Conservation (phyloP, 2,329 filamentous ascomycete genomes). For the Stachybotrys elegans region DNA sequence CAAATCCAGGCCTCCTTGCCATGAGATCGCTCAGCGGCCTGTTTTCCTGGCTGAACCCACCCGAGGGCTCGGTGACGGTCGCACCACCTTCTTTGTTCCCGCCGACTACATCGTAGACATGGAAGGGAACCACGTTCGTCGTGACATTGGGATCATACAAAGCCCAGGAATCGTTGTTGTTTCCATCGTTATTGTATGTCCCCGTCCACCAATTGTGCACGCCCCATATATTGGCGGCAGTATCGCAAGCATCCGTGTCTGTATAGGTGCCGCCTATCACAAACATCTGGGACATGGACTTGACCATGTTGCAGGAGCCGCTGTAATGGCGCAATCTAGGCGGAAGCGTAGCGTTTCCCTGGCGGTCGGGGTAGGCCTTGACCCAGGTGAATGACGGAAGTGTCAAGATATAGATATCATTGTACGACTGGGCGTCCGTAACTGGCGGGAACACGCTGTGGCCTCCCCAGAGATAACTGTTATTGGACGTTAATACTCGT, state of each 20-base stretch:
- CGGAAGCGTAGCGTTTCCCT: slow-evolving; percentile 23
- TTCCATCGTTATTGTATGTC: slow-evolving; percentile 29
- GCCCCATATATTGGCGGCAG: slow-evolving; percentile 36
- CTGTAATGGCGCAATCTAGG: slow-evolving; percentile 40
- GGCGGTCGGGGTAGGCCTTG: slow-evolving; percentile 38
- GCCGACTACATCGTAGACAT: slow-evolving; percentile 3
- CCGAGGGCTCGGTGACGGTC: background rate
- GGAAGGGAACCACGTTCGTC: slow-evolving; percentile 2
- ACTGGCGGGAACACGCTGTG: slow-evolving; percentile 32
- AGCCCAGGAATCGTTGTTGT: slow-evolving; percentile 39
- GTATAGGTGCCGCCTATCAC: slow-evolving; percentile 55
- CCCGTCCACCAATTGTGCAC: slow-evolving; percentile 52
- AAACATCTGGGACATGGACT: slow-evolving; percentile 49
- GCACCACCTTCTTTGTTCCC: slow-evolving; percentile 4
- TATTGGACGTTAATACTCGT: background rate
- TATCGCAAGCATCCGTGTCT: slow-evolving; percentile 39
- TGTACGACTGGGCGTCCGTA: slow-evolving; percentile 37
- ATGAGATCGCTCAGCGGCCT: slow-evolving; percentile 1
- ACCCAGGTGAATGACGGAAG: slow-evolving; percentile 59
- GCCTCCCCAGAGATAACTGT: slow-evolving; percentile 52
- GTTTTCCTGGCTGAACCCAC: slow-evolving; percentile 1
- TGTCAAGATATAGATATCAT: slow-evolving; percentile 35
- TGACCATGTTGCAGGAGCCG: slow-evolving; percentile 46
- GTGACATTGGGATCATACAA: slow-evolving; percentile 34
- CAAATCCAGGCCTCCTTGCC: background rate